These are phyloP conservation scores for Penicillium sp. DNA, from an alignment of 2,329 filamentous ascomycete species.

Conservation along the genomic window DNA sequence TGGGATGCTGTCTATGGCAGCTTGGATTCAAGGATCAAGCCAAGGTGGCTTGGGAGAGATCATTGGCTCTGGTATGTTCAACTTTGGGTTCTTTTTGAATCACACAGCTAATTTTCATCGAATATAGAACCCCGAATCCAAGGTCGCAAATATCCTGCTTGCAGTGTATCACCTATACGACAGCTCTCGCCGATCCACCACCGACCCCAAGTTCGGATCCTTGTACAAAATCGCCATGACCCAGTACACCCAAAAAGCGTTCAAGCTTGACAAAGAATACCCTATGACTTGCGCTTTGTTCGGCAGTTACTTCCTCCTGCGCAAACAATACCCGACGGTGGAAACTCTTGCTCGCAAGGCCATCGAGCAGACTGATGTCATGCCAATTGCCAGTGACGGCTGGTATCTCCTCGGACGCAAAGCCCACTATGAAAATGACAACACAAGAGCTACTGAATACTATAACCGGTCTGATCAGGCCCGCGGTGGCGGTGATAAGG, in stretches of 20 bases:
- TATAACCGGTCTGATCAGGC: conserved; percentile 91
- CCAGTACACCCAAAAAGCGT: conserved; percentile 88
- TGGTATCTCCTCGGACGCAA: conserved; percentile 95
- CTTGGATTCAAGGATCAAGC: conserved; percentile 92
- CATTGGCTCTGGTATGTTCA: conserved; percentile 67
- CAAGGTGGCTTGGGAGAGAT: conserved; percentile 84
- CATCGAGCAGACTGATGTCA: conserved; percentile 93
- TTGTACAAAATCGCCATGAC: conserved; percentile 94
- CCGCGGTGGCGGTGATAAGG: conserved; percentile 83
- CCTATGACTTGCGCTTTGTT: conserved; percentile 90
- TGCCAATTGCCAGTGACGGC: conserved; percentile 93
- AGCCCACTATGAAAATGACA: conserved; percentile 78
- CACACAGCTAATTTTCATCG: not conserved
- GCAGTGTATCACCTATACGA: conserved; percentile 87
- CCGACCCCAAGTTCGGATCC: conserved; percentile 78
- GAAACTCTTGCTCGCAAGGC: conserved; percentile 87
- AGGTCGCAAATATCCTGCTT: conserved; percentile 85
- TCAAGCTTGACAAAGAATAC: conserved; percentile 88
- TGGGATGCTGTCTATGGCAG: conserved; percentile 97
- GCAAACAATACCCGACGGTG: conserved; percentile 76
- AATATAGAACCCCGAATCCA: conserved; percentile 70
- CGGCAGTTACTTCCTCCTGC: conserved; percentile 82
- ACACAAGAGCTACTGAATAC: conserved; percentile 74
- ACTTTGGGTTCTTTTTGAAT: not conserved
- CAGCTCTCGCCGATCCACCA: conserved; percentile 78